A percentile compares a stretch with the other conserved stretches of the same genome.
Conservation (phyloP, 164 flowering plant genomes). For the Stephania japonica region DNA sequence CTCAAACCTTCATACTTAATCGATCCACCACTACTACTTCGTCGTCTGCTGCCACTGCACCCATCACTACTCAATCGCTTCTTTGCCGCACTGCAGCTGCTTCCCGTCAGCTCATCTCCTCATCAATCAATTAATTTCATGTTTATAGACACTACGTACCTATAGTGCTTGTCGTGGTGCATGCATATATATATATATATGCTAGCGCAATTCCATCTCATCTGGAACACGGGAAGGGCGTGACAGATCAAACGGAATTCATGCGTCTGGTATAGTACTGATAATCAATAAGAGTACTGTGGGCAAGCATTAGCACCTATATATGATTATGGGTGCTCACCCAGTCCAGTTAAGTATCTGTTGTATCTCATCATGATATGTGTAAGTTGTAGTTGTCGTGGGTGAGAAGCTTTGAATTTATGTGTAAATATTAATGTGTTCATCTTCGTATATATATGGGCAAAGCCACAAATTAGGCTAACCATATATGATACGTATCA, state of each 20-base stretch:
- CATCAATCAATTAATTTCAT: too few species aligned
- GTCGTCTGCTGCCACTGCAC: background rate
- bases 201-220: background rate
- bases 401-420: too few species aligned
- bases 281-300: background rate
- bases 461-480: background rate
- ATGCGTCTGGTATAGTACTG: background rate
- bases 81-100: background rate
- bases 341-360: background rate
- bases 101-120: slow-evolving; percentile 1
- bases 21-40: background rate
- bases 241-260: background rate
- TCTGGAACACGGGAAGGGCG: background rate
- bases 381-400: too few species aligned
- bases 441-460: background rate
- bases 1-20: background rate
- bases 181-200: too few species aligned
- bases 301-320: too few species aligned
- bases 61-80: background rate
- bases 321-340: background rate
- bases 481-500: background rate
- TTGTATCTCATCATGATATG: background rate
- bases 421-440: background rate
- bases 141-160: background rate
- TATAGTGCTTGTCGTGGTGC: background rate